Base-by-base conservation (phyloP, 2,329 filamentous ascomycete genomes). In the Claviceps sp. region DNA sequence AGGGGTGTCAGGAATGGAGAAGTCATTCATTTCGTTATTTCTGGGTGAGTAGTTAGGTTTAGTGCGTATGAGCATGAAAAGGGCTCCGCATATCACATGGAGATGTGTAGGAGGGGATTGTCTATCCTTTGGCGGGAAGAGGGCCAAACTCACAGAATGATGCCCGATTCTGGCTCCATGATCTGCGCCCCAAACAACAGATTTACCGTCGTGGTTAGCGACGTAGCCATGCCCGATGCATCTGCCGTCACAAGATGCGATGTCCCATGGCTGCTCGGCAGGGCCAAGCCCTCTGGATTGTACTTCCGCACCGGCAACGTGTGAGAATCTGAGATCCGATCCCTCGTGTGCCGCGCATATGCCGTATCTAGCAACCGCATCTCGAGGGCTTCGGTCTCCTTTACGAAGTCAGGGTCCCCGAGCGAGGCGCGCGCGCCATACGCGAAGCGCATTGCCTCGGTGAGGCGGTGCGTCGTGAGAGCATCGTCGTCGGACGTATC, bases 361-460 rank as follows among this genome's bases (percentile, higher is more conserved):
- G 69, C 64, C 0, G 76, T 68, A 44, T 77, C 77, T 18, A 96
- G 67, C 74, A 97, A 86, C 2, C 74, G 64, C 1, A 73, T 64
- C 65, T 96, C 82, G 57, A 85, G 84, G n/a, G 55, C 56, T 8
- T 73, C 68, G 49, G 91, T 71, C 34, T 79, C 78, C 0, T 73
- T 58, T 4, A 94, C 78, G 63, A 85, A 95, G 1, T 70, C 72
- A 0, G 91, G 93, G 64, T 97, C 93, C 4, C 89, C 91, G 0
- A 97, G 77, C 30, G 83, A 75, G n/a, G 81, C 76, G 53, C 89
- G 82, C 59, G 85, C 72, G 4, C 84, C 89, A 63, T 96, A 97
- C 2, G 81, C 89, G 65, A 95, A 97, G 22, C 88, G 79, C 71
- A 95, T 88, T 13, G 89, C 85, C 72, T 97, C 93, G 61, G 88